A percentile compares a stretch with the other conserved stretches of the same genome.
phyloP scores from a whole-genome alignment of 2,329 filamentous ascomycete genomes.

The Verticillium zaregamsianum region DNA sequence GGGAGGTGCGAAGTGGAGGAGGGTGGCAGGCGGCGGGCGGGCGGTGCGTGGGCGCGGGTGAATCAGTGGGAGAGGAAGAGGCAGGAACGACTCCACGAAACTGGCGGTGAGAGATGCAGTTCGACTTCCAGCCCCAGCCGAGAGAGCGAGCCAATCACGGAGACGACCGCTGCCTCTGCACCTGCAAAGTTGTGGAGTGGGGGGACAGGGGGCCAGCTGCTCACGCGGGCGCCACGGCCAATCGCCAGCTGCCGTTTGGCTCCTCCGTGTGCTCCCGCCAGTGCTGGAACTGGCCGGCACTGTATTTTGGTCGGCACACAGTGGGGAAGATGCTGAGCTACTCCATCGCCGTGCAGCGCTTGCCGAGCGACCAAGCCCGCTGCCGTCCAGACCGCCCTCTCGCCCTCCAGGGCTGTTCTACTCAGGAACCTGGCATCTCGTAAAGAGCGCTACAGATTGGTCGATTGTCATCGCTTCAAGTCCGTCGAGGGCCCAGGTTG shows the following conservation, averaged over 20 bases:
- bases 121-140: slow-evolving; percentile 20
- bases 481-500: not conserved
- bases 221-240: slow-evolving; percentile 12
- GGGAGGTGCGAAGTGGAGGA: slow-evolving; percentile 7
- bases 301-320: slow-evolving; percentile 10
- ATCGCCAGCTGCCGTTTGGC: slow-evolving; percentile 10
- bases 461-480: not conserved
- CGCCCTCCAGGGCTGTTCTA: not conserved
- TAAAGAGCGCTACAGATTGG: not conserved
- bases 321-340: not conserved
- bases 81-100: slow-evolving; percentile 16
- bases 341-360: not conserved
- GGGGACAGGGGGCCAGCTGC: slow-evolving; percentile 10
- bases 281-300: slow-evolving; percentile 1
- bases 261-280: slow-evolving; percentile 6
- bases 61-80: slow-evolving; percentile 9
- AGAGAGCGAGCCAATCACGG: slow-evolving; percentile 19
- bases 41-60: slow-evolving; percentile 10
- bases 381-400: not conserved
- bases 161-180: slow-evolving; percentile 9
- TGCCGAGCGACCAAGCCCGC: not conserved
- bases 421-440: not conserved
- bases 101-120: slow-evolving; percentile 25
- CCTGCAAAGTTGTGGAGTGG: slow-evolving; percentile 16
- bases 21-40: not conserved